Evolutionary conservation across 2,329 filamentous ascomycete genomes (phyloP), one percentile per base, ranked within the genome.

Genomic region (Plenodomus lindquistii): DNA sequence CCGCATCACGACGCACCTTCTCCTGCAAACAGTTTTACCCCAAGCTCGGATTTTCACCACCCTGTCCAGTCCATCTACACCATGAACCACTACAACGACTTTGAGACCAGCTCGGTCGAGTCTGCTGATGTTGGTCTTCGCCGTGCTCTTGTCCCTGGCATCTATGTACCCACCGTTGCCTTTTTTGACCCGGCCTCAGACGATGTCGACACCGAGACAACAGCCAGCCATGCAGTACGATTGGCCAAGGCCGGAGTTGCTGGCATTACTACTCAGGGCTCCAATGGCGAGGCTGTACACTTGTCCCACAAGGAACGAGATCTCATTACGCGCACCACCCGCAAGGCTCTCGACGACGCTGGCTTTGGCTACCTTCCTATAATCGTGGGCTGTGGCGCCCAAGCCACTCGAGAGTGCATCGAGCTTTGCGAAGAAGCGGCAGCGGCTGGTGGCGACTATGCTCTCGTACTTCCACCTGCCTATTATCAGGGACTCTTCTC

Each of bases 251-350:
- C 86, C 21, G 89, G 89, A 55, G 83, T 92, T 36, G 81, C 85
- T 15, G 88, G 88, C 17, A 79, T 93, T 39, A 86, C 88, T 40
- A 89, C 86, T 10, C 88, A 91, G 69, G 89, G 89, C 39, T 90
- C 86, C 66, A 93, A 93, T 66, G 89, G 89, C 62, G 89, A 94
- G 76, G 88, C 89, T 7, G 88, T 91, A 11, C 88, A 91, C 65
- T 80, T 93, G 27, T 85, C 85, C 37, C 85, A 86, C 60, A 76
- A 81, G 19, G 89, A 93, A 74, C 83, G 88, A 50, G 80, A 81
- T 40, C 75, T 83, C 42, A 83, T 93, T 60, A 91, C 87, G 6
- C 75, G 76, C 42, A 84, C 85, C 27, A 91, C 88, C 1, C 85
- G 89, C 35, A 79, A 81, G 52, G 87, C 87, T 13, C 78, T 92